Evolutionary conservation across 805 yeast species (phyloP).

Genomic region (Zygotorulaspora florentina): DNA sequence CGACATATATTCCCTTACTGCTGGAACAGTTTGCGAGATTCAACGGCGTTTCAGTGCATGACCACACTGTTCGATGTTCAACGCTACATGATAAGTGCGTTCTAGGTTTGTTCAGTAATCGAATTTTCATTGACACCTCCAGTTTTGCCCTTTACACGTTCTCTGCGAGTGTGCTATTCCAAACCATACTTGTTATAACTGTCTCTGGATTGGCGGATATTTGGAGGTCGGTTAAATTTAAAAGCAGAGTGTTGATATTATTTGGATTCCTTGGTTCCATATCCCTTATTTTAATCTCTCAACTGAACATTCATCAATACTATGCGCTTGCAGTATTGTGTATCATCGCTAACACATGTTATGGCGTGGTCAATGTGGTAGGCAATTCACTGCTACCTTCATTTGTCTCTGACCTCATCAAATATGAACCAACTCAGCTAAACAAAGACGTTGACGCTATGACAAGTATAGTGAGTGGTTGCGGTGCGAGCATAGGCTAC

Average conservation of each 20-base stretch:
- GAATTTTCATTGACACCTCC: slow-evolving; percentile 61
- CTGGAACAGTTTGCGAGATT: slow-evolving; percentile 68
- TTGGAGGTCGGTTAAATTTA: slow-evolving; percentile 39
- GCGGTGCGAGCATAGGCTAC: slow-evolving; percentile 70
- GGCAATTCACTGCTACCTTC: slow-evolving; percentile 71
- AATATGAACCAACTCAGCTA: slow-evolving; percentile 13
- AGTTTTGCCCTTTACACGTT: slow-evolving; percentile 72
- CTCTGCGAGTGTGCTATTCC: slow-evolving; percentile 66
- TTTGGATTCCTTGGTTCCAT: slow-evolving; percentile 60
- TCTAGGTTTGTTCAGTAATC: slow-evolving; percentile 37
- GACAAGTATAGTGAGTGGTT: slow-evolving; percentile 55
- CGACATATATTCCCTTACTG: slow-evolving; percentile 70
- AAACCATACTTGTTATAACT: slow-evolving; percentile 63
- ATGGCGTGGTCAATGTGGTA: slow-evolving; percentile 75
- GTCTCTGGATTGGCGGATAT: slow-evolving; percentile 73
- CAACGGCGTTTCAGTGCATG: slow-evolving; percentile 61
- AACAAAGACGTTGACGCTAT: slow-evolving; percentile 34
- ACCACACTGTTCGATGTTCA: slow-evolving; percentile 54
- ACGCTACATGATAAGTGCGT: slow-evolving; percentile 42
- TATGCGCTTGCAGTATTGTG: slow-evolving; percentile 45
- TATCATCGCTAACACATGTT: slow-evolving; percentile 60
- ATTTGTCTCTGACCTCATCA: slow-evolving; percentile 44
- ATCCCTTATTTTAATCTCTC: slow-evolving; percentile 45
- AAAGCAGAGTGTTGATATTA: slow-evolving; percentile 50
- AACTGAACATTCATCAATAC: slow-evolving; percentile 27